Evolutionary conservation across 2,329 filamentous ascomycete species (phyloP), one percentile per base, ranked within the genome.

Genomic region (Periconia sp.): DNA sequence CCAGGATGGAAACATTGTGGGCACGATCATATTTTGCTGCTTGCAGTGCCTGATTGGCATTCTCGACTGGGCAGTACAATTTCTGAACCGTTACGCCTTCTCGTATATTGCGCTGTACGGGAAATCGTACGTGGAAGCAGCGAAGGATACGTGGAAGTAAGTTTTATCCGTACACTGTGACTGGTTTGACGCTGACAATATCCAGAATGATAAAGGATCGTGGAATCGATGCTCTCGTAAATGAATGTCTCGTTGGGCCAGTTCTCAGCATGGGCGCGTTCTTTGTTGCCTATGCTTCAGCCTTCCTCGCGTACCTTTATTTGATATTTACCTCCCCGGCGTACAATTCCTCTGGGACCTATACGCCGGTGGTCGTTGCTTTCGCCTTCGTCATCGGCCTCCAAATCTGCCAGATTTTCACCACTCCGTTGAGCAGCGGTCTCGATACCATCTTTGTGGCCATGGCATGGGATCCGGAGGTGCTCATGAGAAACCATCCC

Each of bases 31-130:
- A 19, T 89, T 89, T 66, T 95, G 89, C 67, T 67, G 90, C 35
- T 71, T 95, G 1, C 82, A 85, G 10, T 96, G 89, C 66, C 64
- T 96, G 33, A 85, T 96, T 43, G 74, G 80, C 2, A 62, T 96
- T 2, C 73, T 96, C 2, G 83, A 96, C 55, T 96, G 92, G 91
- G 86, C 86, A 0, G 83, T 94, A 1, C 79, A 90, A 52, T 94
- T 96, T 61, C 78, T 96, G 72, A 97, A 97, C 72, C 84, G 90
- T 57, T 96, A 95, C 57, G 91, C 91, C 1, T 96, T 95, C 71
- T 91, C 85, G 21, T 90, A 96, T 65, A 95, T 97, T 62, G 91
- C 92, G 0, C 78, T 96, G 0, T 96, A 96, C 65, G 92, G 92
- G 13, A 95, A 95, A 69, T 75, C 87, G 1, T 97, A 96, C 65